phyloP scores from a whole-genome alignment of 805 yeast genomes.

The Yarrowia osloensis region DNA sequence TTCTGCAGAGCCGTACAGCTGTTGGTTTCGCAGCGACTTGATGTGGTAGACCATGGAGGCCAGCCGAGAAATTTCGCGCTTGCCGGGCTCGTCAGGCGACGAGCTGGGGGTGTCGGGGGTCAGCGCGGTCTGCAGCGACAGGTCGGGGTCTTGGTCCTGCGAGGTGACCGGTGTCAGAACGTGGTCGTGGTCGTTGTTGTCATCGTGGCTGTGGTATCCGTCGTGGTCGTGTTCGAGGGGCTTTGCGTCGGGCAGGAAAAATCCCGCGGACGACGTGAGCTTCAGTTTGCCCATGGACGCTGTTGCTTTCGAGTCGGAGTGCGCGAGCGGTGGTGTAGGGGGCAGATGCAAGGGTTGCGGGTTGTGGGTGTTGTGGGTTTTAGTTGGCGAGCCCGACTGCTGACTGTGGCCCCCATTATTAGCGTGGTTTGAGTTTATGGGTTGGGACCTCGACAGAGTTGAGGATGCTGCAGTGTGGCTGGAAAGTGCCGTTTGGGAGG shows the following conservation, averaged over 20 bases:
- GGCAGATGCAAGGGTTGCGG: constrained; percentile 16
- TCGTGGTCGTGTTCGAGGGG: constrained; percentile 2
- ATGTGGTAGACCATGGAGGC: constrained; percentile 26
- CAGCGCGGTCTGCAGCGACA: not conserved
- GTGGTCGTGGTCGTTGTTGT: constrained; percentile 24
- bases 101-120: constrained; percentile 3
- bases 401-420: not conserved
- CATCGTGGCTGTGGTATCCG: constrained; percentile 9
- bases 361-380: not conserved
- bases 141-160: constrained; percentile 20
- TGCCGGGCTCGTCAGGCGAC: constrained; percentile 2
- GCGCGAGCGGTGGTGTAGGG: constrained; percentile 18
- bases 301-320: constrained; percentile 5
- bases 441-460: constrained; percentile 19
- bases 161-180: constrained; percentile 21
- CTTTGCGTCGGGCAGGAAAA: constrained; percentile 17
- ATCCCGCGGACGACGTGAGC: constrained; percentile 23
- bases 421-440: constrained; percentile 24
- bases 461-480: constrained; percentile 22
- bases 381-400: not conserved
- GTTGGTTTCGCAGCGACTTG: constrained; percentile 27
- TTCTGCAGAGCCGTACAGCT: constrained; percentile 27
- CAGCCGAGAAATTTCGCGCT: constrained; percentile 18
- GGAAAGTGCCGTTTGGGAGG: constrained; percentile 23
- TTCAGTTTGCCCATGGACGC: constrained; percentile 29